A percentile compares a stretch with the other conserved stretches of the same genome.
phyloP scores from a whole-genome alignment of 176 grass and related monocot genomes.

The Triticum urartu region DNA sequence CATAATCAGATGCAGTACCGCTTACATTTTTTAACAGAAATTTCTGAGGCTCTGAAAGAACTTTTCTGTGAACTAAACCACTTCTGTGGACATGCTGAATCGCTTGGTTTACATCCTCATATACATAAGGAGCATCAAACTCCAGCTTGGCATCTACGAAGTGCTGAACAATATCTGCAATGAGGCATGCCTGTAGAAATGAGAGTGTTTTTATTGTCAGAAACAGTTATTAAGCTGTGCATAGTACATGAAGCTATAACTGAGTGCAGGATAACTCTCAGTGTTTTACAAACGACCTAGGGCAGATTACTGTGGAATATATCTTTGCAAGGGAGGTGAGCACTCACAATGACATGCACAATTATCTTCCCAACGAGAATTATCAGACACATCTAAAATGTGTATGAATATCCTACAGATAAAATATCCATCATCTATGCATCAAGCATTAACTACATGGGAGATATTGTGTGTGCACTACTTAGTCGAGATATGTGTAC shows the following conservation, averaged over 20 bases:
- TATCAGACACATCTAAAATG: neutral
- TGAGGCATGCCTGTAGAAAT: constrained; percentile 78
- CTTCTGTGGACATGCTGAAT: constrained; percentile 98
- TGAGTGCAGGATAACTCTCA: neutral
- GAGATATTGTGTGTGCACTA: neutral
- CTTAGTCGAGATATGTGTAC: neutral
- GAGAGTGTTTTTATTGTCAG: constrained; percentile 36
- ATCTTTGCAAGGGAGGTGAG: neutral
- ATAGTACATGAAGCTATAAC: neutral
- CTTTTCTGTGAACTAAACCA: constrained; percentile 77
- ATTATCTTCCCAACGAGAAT: neutral
- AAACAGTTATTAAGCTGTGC: constrained; percentile 15
- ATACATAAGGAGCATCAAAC: constrained; percentile 93
- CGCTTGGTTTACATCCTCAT: constrained; percentile 87
- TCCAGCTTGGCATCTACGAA: constrained; percentile 92
- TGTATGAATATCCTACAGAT: neutral
- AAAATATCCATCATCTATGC: neutral
- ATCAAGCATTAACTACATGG: constrained; percentile 14
- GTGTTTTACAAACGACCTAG: neutral
- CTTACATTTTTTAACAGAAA: constrained; percentile 94
- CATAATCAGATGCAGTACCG: neutral
- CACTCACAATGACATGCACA: neutral
- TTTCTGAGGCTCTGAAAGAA: constrained; percentile 86
- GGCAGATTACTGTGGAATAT: neutral
- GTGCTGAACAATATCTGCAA: constrained; percentile 95